Evolutionary conservation across 805 yeast species (phyloP), one percentile per base, ranked within the genome.

Genomic region (Brettanomyces anomalus): DNA sequence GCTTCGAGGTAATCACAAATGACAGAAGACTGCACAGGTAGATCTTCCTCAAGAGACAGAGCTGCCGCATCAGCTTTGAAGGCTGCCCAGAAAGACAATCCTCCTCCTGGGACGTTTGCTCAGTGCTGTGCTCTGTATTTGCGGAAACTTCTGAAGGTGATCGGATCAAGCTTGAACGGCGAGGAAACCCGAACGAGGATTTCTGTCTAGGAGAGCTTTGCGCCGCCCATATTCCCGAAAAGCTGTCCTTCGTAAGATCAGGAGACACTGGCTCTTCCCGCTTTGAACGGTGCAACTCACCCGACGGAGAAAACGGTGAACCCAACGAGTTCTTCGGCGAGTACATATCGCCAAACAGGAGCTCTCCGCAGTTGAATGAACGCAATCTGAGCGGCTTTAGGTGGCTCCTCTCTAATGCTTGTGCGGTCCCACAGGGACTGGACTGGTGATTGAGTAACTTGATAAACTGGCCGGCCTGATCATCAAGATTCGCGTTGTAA

Each of bases 401-500:
- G 36, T 53, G 36, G 17, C 36, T 42, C 1, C 42, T 10, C 11
- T 44, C 48, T 10, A 46, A 54, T 10, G 44, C 21, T 2, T 7
- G 10, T 7, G 28, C 10, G 6, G 28, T 24, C 28, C 10, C 10
- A 24, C 10, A 24, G 10, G 10, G 10, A 24, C 10, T 7, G 19
- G 46, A 26, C 21, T 15, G 46, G 16, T 49, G 49, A 36, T 56
- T 57, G 26, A 54, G 33, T 37, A 54, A 21, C 31, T 40, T 46
- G 31, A 57, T 38, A 33, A 56, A 56, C 37, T 41, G 47, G 33
- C 54, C 43, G 19, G 49, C 49, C 5, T 48, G 52, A 30, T 48
- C 46, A 1, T 36, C 45, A 40, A 56, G 44, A 39, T 55, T 58
- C 39, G 56, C 46, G 48, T 51, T 56, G 47, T 56, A 56, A 15